Evolutionary conservation across 805 yeast genomes (phyloP), one percentile per base, ranked within the genome.

Genomic region (Metschnikowia dekortorum): DNA sequence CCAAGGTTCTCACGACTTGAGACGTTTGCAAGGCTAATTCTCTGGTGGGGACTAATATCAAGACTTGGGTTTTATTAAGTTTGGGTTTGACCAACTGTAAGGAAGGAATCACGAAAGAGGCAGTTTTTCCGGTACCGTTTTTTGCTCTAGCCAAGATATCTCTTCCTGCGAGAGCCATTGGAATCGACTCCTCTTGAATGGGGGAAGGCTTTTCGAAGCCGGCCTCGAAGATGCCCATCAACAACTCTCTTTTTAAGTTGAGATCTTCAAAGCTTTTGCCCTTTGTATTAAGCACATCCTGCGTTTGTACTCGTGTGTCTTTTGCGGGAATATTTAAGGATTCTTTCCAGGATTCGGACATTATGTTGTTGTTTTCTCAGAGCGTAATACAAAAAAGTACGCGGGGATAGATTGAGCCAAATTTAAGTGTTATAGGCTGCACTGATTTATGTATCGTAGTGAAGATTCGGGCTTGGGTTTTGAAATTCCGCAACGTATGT

Each of bases 141-240:
- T 94, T 94, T 40, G 99, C 98, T 73, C 99, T 82, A 13, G 99
- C 99, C 55, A 94, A 79, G 53, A 94, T 87, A 69, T 94, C 99
- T 72, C 96, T 84, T 47, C 98, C 98, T 49, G 94, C 85, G 41
- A 94, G 78, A 0, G 97, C 97, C 63, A 89, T 89, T 2, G 99
- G 99, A 51, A 94, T 94, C 7, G 96, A 82, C 68, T 91, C 98
- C 71, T 92, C 97, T 71, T 94, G 99, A 65, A 94, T 90, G 16
- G 99, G 99, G 31, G 96, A 88, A 6, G 99, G 99, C 64, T 87
- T 89, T 68, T 94, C 99, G 65, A 94, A 94, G 45, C 99, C 99
- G 1, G 98, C 98, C 70, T 94, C 99, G 68, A 91, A 94, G 57
- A 94, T 92, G 34, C 99, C 99, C 99, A 94, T 94, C 65, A 94